Conservation (phyloP, 1,139 yeast species). For the Debaryomyces nepalensis region DNA sequence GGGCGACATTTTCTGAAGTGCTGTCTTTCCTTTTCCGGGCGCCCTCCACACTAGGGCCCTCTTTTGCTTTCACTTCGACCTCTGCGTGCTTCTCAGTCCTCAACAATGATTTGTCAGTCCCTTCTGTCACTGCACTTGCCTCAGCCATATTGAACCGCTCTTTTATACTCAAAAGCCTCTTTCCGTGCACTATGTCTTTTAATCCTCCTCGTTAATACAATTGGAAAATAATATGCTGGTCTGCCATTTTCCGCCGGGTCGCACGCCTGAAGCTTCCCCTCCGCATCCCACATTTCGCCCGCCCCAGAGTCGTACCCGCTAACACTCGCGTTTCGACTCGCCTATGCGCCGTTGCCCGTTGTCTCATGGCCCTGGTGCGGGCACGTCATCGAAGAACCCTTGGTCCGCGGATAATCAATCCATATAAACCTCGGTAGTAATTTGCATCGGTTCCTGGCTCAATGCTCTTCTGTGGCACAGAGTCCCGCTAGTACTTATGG, state of each 20-base stretch:
- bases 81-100: not conserved
- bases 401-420: not conserved
- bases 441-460: too few species aligned
- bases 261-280: not conserved
- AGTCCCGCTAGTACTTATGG: too few species aligned
- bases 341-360: too few species aligned
- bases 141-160: not conserved
- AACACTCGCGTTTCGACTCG: not conserved
- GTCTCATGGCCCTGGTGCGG: too few species aligned
- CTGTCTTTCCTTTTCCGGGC: not conserved
- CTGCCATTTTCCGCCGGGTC: constrained; percentile 2
- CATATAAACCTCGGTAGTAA: constrained; percentile 1
- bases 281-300: not conserved
- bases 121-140: not conserved
- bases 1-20: not conserved
- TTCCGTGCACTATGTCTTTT: too few species aligned
- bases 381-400: too few species aligned
- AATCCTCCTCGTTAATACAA: not conserved
- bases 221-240: not conserved
- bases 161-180: too few species aligned
- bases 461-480: too few species aligned
- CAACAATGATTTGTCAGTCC: constrained; percentile 1
- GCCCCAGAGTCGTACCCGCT: not conserved
- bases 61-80: not conserved
- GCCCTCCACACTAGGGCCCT: not conserved